Base-by-base conservation (phyloP, 2,329 filamentous ascomycete genomes). In the Polytolypa hystricis region DNA sequence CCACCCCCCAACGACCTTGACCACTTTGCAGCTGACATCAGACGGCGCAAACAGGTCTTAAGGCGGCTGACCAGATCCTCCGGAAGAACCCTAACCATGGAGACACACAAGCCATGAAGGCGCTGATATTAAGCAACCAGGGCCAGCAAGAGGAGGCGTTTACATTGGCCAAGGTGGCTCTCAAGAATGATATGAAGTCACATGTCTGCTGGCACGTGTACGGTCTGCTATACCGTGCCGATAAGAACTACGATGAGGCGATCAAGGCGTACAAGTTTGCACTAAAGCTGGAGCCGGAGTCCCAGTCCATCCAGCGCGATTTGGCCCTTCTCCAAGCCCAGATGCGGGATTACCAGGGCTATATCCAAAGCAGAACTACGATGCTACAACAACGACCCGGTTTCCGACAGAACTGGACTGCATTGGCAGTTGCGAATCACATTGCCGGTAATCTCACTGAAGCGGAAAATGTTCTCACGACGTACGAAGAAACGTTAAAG, bases 131-230 rank as follows among this genome's bases (percentile, higher is more conserved):
- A 62, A 96, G 93, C 61, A 81, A 83, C 30, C 81, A 89, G 62
- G 85, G 86, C 49, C 89, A 93, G 64, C 79, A 81, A 19, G 85
- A 94, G 40, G 91, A 98, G 65, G 93, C 93, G 0, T 98, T 98
- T 58, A 76, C 79, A 30, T 72, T 98, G 41, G 89, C 84, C 54
- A 98, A 95, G 66, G 75, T 86, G 47, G 91, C 93, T 21, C 71
- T 98, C 51, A 86, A 81, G 48, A 85, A 87, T 53, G 87, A 96
- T 60, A 96, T 98, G 87, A 95, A 93, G 68, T 95, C 87, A 53
- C 89, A 96, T 64, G 87, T 98, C 53, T 96, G 87, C 70, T 98
- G 91, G 91, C 93, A 98, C 62, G 91, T 98, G 42, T 98, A 96
- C 60, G 91, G 93, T 20, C 66, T 98, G 48, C 73, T 98, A 34